Evolutionary conservation across 2,329 filamentous ascomycete species (phyloP).

Genomic region (Zymoseptoria crescenta): DNA sequence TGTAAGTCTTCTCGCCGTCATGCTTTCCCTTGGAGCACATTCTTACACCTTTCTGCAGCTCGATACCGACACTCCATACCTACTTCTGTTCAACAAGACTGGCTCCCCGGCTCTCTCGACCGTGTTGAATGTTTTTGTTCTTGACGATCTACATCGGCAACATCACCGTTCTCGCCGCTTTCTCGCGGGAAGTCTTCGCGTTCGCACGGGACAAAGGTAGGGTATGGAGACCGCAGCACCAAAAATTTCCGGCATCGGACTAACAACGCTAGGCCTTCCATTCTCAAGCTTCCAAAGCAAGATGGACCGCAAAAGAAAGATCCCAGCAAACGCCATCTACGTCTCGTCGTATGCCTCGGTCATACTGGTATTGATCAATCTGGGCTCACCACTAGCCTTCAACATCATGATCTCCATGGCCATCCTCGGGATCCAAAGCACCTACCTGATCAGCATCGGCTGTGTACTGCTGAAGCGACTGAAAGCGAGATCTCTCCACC

Average conservation of each 20-base stretch:
- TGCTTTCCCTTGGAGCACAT: background rate
- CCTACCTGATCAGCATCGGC: conserved; percentile 17
- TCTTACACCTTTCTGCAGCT: background rate
- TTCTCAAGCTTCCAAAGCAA: conserved; percentile 13
- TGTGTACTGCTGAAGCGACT: conserved; percentile 15
- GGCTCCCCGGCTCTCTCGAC: conserved; percentile 15
- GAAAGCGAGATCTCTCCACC: conserved; percentile 15
- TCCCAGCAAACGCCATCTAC: conserved; percentile 14
- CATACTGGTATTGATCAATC: conserved; percentile 15
- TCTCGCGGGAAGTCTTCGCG: background rate
- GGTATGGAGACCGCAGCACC: background rate
- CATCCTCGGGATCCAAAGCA: conserved; percentile 14
- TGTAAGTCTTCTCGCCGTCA: conserved; percentile 1
- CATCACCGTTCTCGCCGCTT: conserved; percentile 13
- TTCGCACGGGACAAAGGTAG: background rate
- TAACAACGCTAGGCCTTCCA: background rate
- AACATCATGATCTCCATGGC: conserved; percentile 10
- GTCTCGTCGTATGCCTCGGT: conserved; percentile 11
- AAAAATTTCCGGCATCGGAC: background rate
- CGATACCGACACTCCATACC: background rate
- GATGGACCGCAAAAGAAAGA: conserved; percentile 13
- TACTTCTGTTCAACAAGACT: conserved; percentile 8
- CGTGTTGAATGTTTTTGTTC: conserved; percentile 10
- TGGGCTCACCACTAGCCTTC: conserved; percentile 16
- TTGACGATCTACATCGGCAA: conserved; percentile 14